Base-by-base conservation (phyloP, 352 stramenopile species). In the Hyphochytrium catenoides region DNA sequence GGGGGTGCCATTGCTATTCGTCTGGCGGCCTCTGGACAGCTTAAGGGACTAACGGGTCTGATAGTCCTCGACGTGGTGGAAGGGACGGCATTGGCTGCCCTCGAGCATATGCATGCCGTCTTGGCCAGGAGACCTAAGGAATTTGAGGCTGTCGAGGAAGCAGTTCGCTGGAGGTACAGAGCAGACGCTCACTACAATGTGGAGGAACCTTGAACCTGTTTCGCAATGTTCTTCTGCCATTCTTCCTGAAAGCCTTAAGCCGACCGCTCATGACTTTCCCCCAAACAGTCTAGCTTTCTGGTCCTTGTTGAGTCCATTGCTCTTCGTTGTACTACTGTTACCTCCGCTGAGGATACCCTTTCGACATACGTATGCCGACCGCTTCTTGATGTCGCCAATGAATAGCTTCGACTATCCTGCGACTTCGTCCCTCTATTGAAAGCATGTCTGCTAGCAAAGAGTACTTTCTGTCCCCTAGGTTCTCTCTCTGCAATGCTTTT, bases 31-130 rank as follows among this genome's bases (percentile, higher is more conserved):
- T 59, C 58, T 3, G 46, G 58, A 19, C 52, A 63, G 17, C 52
- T 83, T 16, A 34, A 45, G 11, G 72, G 62, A 2, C 48, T 87
- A 7, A 59, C 65, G 8, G 73, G 73, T 11, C 56, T 83, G 2
- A 75, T 87, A 54, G 70, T 87, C 24, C 67, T 87, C 28, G 73
- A 87, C 42, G 73, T 87, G 5, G 73, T 87, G 6, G 73, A 87
- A 36, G 70, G 70, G 29, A 85, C 73, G 4, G 70, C 73, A 3
- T 49, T 85, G 11, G 67, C 69, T n/a, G 78, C 73, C 5, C 52
- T 87, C 8, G 51, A 58, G 28, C 64, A 82, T 50, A 87, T 87
- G 73, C 54, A 74, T 28, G 45, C 50, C 3, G 75, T 87, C 28
- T 51, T 87, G 21, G 47, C 59, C 22, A 71, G 56, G 28, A 57